Base-by-base conservation (phyloP, 495 filamentous ascomycete genomes). In the Neurospora sp. region DNA sequence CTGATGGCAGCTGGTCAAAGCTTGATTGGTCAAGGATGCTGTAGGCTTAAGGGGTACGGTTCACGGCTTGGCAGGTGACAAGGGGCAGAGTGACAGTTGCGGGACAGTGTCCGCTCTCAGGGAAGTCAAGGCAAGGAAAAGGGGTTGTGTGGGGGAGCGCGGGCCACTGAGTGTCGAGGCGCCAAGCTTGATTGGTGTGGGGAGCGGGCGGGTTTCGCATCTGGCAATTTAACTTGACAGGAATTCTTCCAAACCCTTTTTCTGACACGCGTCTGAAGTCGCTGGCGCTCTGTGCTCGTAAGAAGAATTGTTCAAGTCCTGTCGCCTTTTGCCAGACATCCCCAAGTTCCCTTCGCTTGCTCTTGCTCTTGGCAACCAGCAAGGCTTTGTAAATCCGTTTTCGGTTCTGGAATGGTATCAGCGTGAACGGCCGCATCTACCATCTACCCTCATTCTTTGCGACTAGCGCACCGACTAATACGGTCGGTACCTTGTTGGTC, bases 161-260 rank as follows among this genome's bases (percentile, higher is more conserved):
- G 53, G 27, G 27, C 53, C 53, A 65, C 53, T 65, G 53, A 65
- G 31, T n/a, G 44, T 68, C 35, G 40, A 68, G 68, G n/a, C 61
- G 73, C 75, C 74, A 77, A 77, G 75, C 73, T 74, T 69, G 72
- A 70, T 74, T 74, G 38, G 40, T n/a, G 22, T 74, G 38, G 40
- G 31, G 22, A 65, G 16, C 12, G 40, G 71, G 40, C 53, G 70
- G 73, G 70, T 76, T 74, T 78, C 75, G 76, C 38, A 70, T 65
- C 69, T 73, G 37, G 76, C 78, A 80, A 80, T 80, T 80, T 80
- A 76, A 79, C 79, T 71, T 71, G 39, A 68, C 27, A 78, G 40
- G 71, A 77, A 76, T 77, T 77, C 72, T 70, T 72, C 53, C 73
- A 71, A 72, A 69, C 71, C 40, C 16, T 31, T 73, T 74, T 74